Evolutionary conservation across 208 protist genomes (phyloP), one percentile per base, ranked within the genome.

Genomic region (Endotrypanum monterogeii): DNA sequence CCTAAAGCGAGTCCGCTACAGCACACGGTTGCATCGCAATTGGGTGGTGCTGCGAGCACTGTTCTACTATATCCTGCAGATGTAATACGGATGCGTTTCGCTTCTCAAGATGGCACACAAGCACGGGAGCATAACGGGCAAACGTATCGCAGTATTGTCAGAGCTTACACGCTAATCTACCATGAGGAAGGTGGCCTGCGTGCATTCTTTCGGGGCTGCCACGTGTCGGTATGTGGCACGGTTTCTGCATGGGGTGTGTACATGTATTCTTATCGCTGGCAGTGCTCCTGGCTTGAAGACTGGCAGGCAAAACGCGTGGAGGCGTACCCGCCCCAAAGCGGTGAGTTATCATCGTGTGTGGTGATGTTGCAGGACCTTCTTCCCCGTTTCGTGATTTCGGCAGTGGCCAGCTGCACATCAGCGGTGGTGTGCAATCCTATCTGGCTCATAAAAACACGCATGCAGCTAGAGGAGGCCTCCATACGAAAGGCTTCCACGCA

Each of bases 361-460:
- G 74, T 48, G 3, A 75, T 57, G 54, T 63, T 76, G 69, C 72
- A 78, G 16, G 77, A 68, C 41, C 79, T 96, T n/a, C 32, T 89
- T n/a, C 71, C 85, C 71, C 80, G 81, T 55, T 88, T 82, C 54
- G 78, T 83, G 16, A 71, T 91, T 52, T 94, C 90, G 12, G 82
- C 81, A 41, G 44, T 94, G 20, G 92, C 90, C 20, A 95, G 89
- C 74, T 79, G 68, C 52, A 71, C 67, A 0, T 89, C 90, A 1
- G 90, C 93, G 18, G 50, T 91, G 30, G 68, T 83, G 54, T 95
- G 89, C 71, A 95, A 93, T 65, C 94, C 94, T 6, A 94, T 97
- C 61, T 97, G 92, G 88, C 83, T 97, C 7, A 66, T 97, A 20
- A 97, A 97, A 80, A 95, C 91, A 4, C 89, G 94, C 20, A 97